Percentiles rank a stretch among this genome's conserved stretches.
Conservation (phyloP, 345 rosid species). For the Cardiospermum halicacabum region DNA sequence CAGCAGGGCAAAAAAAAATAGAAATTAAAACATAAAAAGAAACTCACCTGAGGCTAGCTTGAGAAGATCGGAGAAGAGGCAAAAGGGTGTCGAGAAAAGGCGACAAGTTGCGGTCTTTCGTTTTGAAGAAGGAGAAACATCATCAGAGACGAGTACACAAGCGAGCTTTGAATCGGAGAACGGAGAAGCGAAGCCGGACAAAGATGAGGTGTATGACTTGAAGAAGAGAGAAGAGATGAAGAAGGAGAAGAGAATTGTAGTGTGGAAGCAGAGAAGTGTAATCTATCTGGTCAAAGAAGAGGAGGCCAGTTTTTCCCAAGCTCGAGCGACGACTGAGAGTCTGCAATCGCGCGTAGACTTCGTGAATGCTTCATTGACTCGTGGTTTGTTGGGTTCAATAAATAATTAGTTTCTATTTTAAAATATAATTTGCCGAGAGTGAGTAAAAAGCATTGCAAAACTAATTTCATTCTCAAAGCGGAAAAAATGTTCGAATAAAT, state of each 20-base stretch:
- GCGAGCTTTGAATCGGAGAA: constrained; percentile 3
- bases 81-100: constrained; percentile 7
- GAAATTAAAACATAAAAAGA: not conserved
- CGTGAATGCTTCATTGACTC: constrained; percentile 8
- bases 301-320: constrained; percentile 17
- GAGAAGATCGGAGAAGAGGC: constrained; percentile 19
- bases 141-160: not conserved
- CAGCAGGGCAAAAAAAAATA: not conserved
- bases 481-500: no score
- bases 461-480: no score
- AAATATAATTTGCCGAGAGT: no score
- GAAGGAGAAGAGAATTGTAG: not conserved
- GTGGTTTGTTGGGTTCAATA: not conserved
- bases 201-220: no score
- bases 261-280: not conserved
- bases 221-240: not conserved
- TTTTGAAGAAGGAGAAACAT: constrained; percentile 1
- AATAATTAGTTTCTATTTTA: no score
- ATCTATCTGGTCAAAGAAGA: constrained; percentile 27
- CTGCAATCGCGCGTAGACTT: constrained; percentile 14
- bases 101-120: constrained; percentile 15
- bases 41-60: constrained; percentile 23
- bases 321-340: constrained; percentile 20
- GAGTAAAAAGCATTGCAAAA: no score
- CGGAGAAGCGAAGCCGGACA: not conserved